Evolutionary conservation across 2,329 filamentous ascomycete genomes (phyloP).

Genomic region (Nemania serpens): DNA sequence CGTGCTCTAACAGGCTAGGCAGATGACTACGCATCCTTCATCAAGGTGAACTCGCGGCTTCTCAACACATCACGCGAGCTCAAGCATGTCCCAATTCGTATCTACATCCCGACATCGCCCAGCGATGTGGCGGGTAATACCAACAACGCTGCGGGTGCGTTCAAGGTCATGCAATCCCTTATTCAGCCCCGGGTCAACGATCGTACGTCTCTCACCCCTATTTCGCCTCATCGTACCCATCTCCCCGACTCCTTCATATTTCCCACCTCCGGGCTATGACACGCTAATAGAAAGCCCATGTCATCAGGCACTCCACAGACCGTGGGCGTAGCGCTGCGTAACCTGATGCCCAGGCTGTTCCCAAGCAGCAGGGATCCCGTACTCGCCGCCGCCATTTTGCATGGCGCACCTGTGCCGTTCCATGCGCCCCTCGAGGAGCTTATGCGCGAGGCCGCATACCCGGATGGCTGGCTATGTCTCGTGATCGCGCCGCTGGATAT

Average conservation of each 20-base stretch:
- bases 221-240: not conserved
- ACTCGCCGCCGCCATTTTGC: constrained; percentile 81
- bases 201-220: constrained; percentile 39
- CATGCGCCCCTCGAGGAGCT: constrained; percentile 79
- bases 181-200: constrained; percentile 52
- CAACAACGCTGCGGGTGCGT: constrained; percentile 52
- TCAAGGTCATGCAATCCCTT: constrained; percentile 77
- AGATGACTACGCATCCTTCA: constrained; percentile 77
- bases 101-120: constrained; percentile 75
- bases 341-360: constrained; percentile 78
- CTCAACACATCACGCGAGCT: constrained; percentile 76
- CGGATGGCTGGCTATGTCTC: constrained; percentile 89
- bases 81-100: constrained; percentile 81
- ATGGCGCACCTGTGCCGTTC: constrained; percentile 85
- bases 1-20: constrained; percentile 50
- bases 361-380: constrained; percentile 84
- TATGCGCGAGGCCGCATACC: constrained; percentile 80
- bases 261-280: not conserved
- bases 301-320: constrained; percentile 48
- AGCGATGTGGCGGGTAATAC: constrained; percentile 40
- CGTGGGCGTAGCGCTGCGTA: constrained; percentile 77
- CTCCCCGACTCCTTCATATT: not conserved
- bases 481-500: constrained; percentile 71
- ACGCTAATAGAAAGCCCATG: constrained; percentile 10
- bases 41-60: constrained; percentile 74